These are phyloP conservation scores for Cenchrus purpureus DNA, from an alignment of 176 grass and related monocot genomes.

Conservation along the genomic window DNA sequence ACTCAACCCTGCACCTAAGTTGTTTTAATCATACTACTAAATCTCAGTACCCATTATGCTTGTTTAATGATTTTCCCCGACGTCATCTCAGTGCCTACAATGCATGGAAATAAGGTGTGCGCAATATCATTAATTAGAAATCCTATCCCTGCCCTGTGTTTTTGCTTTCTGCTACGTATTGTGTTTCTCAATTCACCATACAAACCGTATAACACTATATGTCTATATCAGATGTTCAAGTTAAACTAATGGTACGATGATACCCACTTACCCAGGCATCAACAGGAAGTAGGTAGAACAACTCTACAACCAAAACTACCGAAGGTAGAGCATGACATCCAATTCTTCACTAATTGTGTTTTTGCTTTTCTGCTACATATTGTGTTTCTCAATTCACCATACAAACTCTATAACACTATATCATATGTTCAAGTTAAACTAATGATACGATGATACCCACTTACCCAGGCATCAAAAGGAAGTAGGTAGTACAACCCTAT, in stretches of 20 bases:
- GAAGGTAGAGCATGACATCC: neutral
- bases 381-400: neutral
- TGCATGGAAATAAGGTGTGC: neutral
- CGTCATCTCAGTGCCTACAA: neutral
- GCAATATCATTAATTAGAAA: slow-evolving; percentile 3
- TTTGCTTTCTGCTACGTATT: neutral
- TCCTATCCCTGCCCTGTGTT: neutral
- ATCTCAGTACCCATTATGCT: neutral
- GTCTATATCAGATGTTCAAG: neutral
- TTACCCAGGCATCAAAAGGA: neutral
- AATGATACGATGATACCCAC: neutral
- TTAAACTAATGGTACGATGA: slow-evolving; percentile 1
- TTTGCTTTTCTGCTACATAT: neutral
- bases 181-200: neutral
- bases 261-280: neutral
- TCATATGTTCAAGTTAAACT: slow-evolving; percentile 19
- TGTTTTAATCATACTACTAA: slow-evolving; percentile 3
- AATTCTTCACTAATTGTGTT: slow-evolving; percentile 1
- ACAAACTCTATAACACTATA: neutral
- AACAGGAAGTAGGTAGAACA: slow-evolving; percentile 7
- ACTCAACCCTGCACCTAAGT: neutral
- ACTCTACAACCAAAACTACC: neutral
- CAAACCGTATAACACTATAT: neutral
- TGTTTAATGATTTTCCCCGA: slow-evolving; percentile 14
- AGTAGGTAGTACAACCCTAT: slow-evolving; percentile 18